Evolutionary conservation across 352 stramenopile genomes (phyloP), one percentile per base, ranked within the genome.

Genomic region (Globisporangium yorkense): DNA sequence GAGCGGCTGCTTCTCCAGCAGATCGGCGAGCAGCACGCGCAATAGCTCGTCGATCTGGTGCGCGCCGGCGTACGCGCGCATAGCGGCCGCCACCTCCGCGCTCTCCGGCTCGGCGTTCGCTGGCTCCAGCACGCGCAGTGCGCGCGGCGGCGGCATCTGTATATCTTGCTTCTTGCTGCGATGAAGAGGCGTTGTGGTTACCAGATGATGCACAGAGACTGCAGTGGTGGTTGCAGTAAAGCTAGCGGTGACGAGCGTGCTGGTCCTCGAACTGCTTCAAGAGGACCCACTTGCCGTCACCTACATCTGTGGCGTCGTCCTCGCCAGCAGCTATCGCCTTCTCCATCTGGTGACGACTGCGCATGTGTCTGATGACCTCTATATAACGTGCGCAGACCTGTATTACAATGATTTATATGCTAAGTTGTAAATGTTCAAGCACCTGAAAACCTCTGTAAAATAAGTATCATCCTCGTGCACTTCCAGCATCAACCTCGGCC

Each of bases 1-100:
- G 18, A 89, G 61, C 57, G 76, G 80, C 63, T 89, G 80, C 29
- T 67, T 66, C 54, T 89, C 67, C 35, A 92, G 65, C 37, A 92
- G 66, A 16, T 67, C 54, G 47, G 67, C 68, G 60, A 90, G 65
- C 40, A 92, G 63, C 12, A 88, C 60, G 24, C 82, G 77, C 49
- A 90, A 49, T 69, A 92, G 72, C 43, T 79, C 73, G 47, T 87
- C 64, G 24, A 89, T 68, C 39, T 87, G 72, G 60, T 90, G 72
- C 3, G 66, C 69, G 13, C 82, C 61, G 10, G 74, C 74, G 60
- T 89, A 90, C 1, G 68, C 73, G 6, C 67, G 65, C 75, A 92
- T 92, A 20, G 64, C 69, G 46, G 84, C 71, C 39, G 84, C 29
- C 24, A 88, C 65, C 50, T 84, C 68, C 0, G 56, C 61, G 8